Conservation (phyloP, 2,329 filamentous ascomycete species). For the Hypoxylon sp. region DNA sequence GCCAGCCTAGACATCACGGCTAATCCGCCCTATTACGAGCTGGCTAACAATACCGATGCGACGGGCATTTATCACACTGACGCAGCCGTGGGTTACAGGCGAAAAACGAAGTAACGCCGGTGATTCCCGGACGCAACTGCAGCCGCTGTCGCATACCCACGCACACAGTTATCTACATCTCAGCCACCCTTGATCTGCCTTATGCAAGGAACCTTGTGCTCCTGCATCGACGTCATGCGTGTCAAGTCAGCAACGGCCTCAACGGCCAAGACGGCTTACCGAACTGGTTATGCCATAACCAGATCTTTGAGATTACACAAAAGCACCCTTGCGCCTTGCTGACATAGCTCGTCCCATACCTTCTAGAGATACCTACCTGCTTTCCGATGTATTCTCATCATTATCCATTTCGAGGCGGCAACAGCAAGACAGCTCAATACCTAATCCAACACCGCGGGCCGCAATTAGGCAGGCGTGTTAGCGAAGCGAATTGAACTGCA, state of each 20-base stretch:
- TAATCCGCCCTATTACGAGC: slow-evolving; percentile 11
- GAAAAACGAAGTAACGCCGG: slow-evolving; percentile 21
- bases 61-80: slow-evolving; percentile 33
- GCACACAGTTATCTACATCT: slow-evolving; percentile 9
- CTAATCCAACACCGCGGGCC: background rate
- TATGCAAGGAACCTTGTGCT: slow-evolving; percentile 38
- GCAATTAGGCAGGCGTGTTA: background rate
- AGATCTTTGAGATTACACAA: slow-evolving; percentile 15
- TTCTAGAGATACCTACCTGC: background rate
- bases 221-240: slow-evolving; percentile 32
- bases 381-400: background rate
- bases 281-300: background rate
- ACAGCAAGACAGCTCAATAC: background rate
- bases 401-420: background rate
- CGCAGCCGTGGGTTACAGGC: slow-evolving; percentile 14
- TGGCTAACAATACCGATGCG: slow-evolving; percentile 32
- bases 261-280: background rate
- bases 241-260: slow-evolving; percentile 13
- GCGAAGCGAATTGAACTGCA: slow-evolving; percentile 1
- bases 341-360: background rate
- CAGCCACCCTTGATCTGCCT: slow-evolving; percentile 41
- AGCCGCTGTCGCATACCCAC: slow-evolving; percentile 23
- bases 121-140: slow-evolving; percentile 25
- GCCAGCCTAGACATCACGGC: slow-evolving; percentile 6
- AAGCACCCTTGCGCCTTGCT: background rate